Evolutionary conservation across 2,329 filamentous ascomycete genomes (phyloP).

Genomic region (Curvularia spicifera): DNA sequence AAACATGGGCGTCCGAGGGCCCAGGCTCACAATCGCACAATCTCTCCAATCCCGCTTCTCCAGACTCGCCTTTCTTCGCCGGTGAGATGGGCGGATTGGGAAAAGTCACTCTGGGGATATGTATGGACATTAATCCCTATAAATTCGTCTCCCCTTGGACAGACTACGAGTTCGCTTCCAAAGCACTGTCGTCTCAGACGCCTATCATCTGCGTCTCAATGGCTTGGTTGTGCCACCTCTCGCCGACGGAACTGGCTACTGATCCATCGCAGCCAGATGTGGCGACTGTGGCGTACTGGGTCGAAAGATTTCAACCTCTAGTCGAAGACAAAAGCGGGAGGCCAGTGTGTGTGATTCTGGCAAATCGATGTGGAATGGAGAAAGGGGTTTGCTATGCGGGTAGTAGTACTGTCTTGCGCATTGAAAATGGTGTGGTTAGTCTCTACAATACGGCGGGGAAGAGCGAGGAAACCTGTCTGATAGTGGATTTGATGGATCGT

Average conservation of each 20-base stretch:
- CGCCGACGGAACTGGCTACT: conserved; percentile 57
- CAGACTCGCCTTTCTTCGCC: conserved; percentile 46
- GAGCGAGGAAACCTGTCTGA: conserved; percentile 70
- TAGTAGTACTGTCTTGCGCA: conserved; percentile 72
- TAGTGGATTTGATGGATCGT: conserved; percentile 66
- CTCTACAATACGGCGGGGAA: conserved; percentile 75
- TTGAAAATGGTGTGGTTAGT: conserved; percentile 68
- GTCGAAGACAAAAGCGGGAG: conserved; percentile 41
- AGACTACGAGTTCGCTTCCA: conserved; percentile 64
- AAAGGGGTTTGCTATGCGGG: conserved; percentile 72
- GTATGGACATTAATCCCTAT: conserved; percentile 69
- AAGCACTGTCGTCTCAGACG: conserved; percentile 63
- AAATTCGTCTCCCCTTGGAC: conserved; percentile 64
- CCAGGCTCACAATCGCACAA: conserved; percentile 31
- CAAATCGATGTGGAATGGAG: conserved; percentile 73
- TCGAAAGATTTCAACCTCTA: conserved; percentile 70
- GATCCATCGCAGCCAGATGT: conserved; percentile 66
- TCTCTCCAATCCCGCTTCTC: conserved; percentile 25
- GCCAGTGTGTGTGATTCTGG: conserved; percentile 72
- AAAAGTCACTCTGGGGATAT: conserved; percentile 55
- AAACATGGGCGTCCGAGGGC: conserved; percentile 67
- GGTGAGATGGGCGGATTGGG: conserved; percentile 46
- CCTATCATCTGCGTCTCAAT: conserved; percentile 74
- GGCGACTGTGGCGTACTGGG: conserved; percentile 78
- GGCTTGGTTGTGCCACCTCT: conserved; percentile 73